Percentiles rank a stretch among this genome's conserved stretches.
Evolutionary conservation across 2,329 filamentous ascomycete genomes (phyloP).

Genomic region (Neocatenulostroma microsporum): DNA sequence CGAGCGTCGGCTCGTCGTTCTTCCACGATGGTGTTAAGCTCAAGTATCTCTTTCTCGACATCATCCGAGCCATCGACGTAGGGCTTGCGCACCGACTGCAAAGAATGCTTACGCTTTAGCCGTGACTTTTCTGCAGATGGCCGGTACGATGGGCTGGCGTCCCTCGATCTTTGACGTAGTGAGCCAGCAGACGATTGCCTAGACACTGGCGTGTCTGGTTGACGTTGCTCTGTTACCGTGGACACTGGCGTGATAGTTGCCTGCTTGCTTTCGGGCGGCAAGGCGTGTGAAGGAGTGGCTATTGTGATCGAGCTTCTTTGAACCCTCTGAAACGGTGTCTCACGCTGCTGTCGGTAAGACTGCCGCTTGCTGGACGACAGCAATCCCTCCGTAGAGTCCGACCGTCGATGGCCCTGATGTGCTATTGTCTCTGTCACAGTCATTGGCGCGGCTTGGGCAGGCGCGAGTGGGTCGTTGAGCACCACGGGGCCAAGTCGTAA

Average conservation of each 20-base stretch:
- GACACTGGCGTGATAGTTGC: no score
- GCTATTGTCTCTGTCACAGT: not conserved
- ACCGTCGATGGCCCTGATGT: conserved; percentile 4
- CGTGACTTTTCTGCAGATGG: conserved; percentile 25
- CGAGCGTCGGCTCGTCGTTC: conserved; percentile 34
- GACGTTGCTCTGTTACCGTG: no score
- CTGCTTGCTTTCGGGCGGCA: no score
- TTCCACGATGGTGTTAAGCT: conserved; percentile 44
- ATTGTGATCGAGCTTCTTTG: conserved; percentile 3
- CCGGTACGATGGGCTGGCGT: conserved; percentile 12
- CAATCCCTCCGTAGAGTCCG: conserved; percentile 10
- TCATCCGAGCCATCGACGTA: conserved; percentile 24
- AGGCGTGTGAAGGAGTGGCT: no score
- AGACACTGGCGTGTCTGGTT: no score
- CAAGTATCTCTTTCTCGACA: conserved; percentile 40
- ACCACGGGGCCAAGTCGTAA: conserved; percentile 22
- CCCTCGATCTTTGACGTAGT: conserved; percentile 28
- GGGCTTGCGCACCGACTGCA: conserved; percentile 12
- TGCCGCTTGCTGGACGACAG: conserved; percentile 5
- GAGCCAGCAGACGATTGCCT: conserved; percentile 22
- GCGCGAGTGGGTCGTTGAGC: conserved; percentile 16
- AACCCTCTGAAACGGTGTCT: conserved; percentile 15
- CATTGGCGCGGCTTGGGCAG: conserved; percentile 3
- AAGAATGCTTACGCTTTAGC: conserved; percentile 28
- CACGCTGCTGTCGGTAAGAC: conserved; percentile 9